Base-by-base conservation (phyloP, 176 grass and related monocot genomes). In the Oryza officinalis region DNA sequence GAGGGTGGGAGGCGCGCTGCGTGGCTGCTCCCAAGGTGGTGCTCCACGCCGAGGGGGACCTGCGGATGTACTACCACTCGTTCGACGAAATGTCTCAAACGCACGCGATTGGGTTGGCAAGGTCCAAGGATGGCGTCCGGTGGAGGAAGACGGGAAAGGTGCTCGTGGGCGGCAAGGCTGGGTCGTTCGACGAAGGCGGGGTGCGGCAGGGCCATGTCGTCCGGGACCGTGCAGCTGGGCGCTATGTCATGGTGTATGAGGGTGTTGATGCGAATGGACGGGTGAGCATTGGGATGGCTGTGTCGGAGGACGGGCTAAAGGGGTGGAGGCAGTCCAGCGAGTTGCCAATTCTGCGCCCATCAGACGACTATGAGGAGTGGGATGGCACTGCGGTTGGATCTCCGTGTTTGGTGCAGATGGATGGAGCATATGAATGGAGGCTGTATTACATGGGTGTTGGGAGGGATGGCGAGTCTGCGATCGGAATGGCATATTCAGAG, bases 41-140 rank as follows among this genome's bases (percentile, higher is more conserved):
- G 45, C 86, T 90, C 85, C 96, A 94, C 52, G 89, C 87, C 0
- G 87, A 75, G 33, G 86, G 86, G 66, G 93, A 98, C 52, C 80
- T 98, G 76, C 84, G 96, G 80, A 98, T 98, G 93, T 98, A 98
- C 87, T 98, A 95, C 41, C 89, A 98, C 71, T 90, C 93, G 15
- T 90, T 98, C 75, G 93, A 98, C 26, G 61, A 80, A 79, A 81
- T 75, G 80, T 85, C 86, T 6, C 76, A 87, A 33, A 49, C 80
- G 18, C 74, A 89, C 14, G 85, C 80, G 1, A 79, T 98, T 2
- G 91, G 89, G 8, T 72, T 98, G 64, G 93, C 96, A 1, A 90
- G 96, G 85, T 98, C 93, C 13, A 81, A 77, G 33, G 96, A 98
- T 35, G 96, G 93, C 10, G 81, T 95, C 68, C 79, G 87, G 65